These are phyloP conservation scores for Ophiocordyceps camponoti-floridani DNA, from an alignment of 2,329 filamentous ascomycete genomes.

Conservation along the genomic window DNA sequence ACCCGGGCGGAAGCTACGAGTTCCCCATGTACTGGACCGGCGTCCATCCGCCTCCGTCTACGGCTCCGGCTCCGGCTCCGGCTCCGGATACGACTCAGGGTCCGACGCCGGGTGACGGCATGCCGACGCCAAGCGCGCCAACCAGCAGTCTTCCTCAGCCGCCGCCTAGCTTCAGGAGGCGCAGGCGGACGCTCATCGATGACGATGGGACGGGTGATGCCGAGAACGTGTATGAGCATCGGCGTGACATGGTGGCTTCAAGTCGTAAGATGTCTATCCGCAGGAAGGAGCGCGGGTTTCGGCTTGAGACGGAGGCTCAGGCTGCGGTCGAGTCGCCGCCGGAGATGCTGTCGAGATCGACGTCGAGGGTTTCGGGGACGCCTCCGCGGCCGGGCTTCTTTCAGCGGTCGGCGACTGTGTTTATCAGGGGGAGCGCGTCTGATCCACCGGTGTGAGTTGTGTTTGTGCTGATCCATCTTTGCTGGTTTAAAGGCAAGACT, in stretches of 20 bases:
- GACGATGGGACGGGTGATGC: constrained; percentile 20
- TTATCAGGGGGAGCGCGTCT: no score
- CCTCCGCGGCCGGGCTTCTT: background rate
- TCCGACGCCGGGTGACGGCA: background rate
- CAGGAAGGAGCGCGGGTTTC: constrained; percentile 16
- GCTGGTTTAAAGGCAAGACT: no score
- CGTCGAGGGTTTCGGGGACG: constrained; percentile 3
- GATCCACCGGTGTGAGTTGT: no score
- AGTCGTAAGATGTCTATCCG: constrained; percentile 18
- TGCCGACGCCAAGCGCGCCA: constrained; percentile 1
- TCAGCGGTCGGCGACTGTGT: no score
- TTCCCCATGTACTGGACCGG: constrained; percentile 42
- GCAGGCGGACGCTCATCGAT: constrained; percentile 4
- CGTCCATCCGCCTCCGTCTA: constrained; percentile 15
- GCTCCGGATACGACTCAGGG: background rate
- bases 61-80: background rate
- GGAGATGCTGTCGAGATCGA: constrained; percentile 7
- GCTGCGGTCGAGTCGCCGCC: constrained; percentile 11
- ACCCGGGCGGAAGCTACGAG: constrained; percentile 51
- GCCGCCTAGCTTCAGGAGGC: constrained; percentile 2
- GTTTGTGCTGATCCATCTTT: no score
- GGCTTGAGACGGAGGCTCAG: constrained; percentile 9
- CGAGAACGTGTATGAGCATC: constrained; percentile 26
- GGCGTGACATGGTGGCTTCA: constrained; percentile 17
- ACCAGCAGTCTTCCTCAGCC: constrained; percentile 2